These are phyloP conservation scores for Ustilago xerochloae DNA, from an alignment of 1,284 basidiomycete species.

Conservation along the genomic window DNA sequence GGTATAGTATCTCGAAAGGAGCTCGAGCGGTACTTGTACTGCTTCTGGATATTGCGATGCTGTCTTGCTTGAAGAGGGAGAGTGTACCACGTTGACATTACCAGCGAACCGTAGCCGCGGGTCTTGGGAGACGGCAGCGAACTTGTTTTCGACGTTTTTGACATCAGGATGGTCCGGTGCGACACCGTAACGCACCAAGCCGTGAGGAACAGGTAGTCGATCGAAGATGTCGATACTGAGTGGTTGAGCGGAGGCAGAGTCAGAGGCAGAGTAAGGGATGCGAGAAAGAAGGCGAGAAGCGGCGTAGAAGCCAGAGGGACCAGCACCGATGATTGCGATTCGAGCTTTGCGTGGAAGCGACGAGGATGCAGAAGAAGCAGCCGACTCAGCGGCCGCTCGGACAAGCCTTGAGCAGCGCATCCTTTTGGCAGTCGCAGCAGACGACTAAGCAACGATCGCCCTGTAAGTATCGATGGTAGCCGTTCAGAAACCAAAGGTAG, in stretches of 20 bases:
- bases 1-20: constrained; percentile 78
- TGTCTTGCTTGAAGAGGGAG: constrained; percentile 35
- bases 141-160: constrained; percentile 99
- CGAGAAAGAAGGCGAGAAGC: constrained; percentile 70
- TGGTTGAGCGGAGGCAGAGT: constrained; percentile 22
- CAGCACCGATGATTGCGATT: constrained; percentile 85
- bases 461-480: too few relatives aligned
- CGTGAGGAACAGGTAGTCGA: constrained; percentile 91
- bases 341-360: constrained; percentile 16
- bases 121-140: constrained; percentile 73
- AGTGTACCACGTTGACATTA: constrained; percentile 80
- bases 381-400: constrained; percentile 12
- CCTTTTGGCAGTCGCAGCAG: neutral
- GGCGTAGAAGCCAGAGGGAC: constrained; percentile 94
- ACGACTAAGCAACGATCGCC: neutral
- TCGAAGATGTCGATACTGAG: constrained; percentile 85
- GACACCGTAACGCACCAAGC: constrained; percentile 93
- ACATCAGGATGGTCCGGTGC: constrained; percentile 99
- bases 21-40: constrained; percentile 73
- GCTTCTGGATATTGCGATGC: constrained; percentile 71
- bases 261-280: constrained; percentile 20
- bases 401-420: constrained; percentile 15
- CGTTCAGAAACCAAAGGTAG: too few relatives aligned
- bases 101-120: constrained; percentile 76
- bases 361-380: neutral